Percentiles rank a stretch among this genome's conserved stretches.
phyloP scores from a whole-genome alignment of 495 filamentous ascomycete genomes.

The Penicillium samsonianum region DNA sequence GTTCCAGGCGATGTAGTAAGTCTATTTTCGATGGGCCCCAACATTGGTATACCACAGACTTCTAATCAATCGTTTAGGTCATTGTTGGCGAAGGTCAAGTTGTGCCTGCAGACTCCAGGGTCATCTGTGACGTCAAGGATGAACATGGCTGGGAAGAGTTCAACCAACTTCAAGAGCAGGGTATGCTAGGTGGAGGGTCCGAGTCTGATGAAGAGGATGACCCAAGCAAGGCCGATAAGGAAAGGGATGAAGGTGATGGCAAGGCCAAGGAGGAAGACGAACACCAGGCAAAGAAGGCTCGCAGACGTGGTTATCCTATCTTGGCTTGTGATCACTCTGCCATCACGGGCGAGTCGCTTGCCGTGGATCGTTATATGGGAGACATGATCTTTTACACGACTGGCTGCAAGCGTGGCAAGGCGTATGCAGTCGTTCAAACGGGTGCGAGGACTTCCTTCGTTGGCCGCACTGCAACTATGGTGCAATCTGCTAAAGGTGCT shows the following conservation, averaged over 20 bases:
- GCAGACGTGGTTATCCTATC: conserved; percentile 54
- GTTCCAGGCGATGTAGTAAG: conserved; percentile 80
- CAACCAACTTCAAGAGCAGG: conserved; percentile 54
- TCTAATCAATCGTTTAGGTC: conserved; percentile 43
- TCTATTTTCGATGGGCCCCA: conserved; percentile 9
- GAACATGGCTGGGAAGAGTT: conserved; percentile 66
- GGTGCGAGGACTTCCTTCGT: conserved; percentile 69
- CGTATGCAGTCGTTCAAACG: conserved; percentile 62
- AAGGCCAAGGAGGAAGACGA: conserved; percentile 20
- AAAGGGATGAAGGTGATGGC: conserved; percentile 15
- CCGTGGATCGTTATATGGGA: conserved; percentile 73
- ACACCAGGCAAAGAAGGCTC: conserved; percentile 19
- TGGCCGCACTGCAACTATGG: conserved; percentile 67
- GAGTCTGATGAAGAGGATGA: conserved; percentile 46
- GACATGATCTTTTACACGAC: conserved; percentile 70
- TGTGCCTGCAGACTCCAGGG: conserved; percentile 67
- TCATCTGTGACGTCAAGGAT: conserved; percentile 71
- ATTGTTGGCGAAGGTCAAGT: conserved; percentile 73
- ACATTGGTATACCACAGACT: not conserved
- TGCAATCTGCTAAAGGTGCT: conserved; percentile 64
- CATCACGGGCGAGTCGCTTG: conserved; percentile 72
- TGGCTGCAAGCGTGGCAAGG: conserved; percentile 72
- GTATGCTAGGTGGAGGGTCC: conserved; percentile 58
- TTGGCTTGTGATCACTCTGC: conserved; percentile 71
- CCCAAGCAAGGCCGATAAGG: conserved; percentile 12